Percentiles rank a stretch among this genome's conserved stretches.
phyloP scores from a whole-genome alignment of 2,329 filamentous ascomycete species.

The Fusarium beomiforme region DNA sequence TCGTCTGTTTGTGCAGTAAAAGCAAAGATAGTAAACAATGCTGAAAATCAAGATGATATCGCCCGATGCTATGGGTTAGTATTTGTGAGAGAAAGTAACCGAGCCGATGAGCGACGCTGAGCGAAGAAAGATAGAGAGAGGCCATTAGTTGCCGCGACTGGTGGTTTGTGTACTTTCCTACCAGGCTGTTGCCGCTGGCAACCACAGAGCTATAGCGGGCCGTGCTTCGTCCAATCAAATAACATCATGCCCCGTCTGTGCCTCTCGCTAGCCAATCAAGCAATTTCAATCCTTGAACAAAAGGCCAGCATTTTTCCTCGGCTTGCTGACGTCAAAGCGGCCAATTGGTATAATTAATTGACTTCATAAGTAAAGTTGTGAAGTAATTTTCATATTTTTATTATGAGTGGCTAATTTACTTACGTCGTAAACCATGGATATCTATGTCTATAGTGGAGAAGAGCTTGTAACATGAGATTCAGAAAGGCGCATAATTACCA shows the following conservation, averaged over 20 bases:
- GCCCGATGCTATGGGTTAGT: slow-evolving; percentile 35
- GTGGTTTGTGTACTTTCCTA: slow-evolving; percentile 50
- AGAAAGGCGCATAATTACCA: background rate
- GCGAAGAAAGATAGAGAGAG: slow-evolving; percentile 24
- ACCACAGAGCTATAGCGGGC: slow-evolving; percentile 18
- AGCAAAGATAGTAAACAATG: slow-evolving; percentile 44
- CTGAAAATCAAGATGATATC: slow-evolving; percentile 27
- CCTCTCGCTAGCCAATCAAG: slow-evolving; percentile 9
- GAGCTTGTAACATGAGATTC: slow-evolving; percentile 20
- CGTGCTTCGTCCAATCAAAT: slow-evolving; percentile 16
- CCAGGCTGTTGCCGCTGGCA: slow-evolving; percentile 47
- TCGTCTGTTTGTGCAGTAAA: slow-evolving; percentile 16
- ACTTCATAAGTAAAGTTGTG: too few species aligned
- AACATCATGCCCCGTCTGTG: background rate
- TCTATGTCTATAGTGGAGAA: slow-evolving; percentile 35
- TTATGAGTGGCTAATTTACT: slow-evolving; percentile 10
- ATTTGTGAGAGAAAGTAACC: slow-evolving; percentile 31
- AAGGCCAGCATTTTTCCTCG: background rate
- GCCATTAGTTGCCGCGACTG: slow-evolving; percentile 29
- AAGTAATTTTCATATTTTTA: slow-evolving; percentile 4
- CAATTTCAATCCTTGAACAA: background rate
- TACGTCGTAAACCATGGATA: slow-evolving; percentile 15
- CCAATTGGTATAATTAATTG: background rate
- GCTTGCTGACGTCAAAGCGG: background rate
- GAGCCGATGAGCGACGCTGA: slow-evolving; percentile 28